phyloP scores from a whole-genome alignment of 2,329 filamentous ascomycete species.

The Helotiales sp. region DNA sequence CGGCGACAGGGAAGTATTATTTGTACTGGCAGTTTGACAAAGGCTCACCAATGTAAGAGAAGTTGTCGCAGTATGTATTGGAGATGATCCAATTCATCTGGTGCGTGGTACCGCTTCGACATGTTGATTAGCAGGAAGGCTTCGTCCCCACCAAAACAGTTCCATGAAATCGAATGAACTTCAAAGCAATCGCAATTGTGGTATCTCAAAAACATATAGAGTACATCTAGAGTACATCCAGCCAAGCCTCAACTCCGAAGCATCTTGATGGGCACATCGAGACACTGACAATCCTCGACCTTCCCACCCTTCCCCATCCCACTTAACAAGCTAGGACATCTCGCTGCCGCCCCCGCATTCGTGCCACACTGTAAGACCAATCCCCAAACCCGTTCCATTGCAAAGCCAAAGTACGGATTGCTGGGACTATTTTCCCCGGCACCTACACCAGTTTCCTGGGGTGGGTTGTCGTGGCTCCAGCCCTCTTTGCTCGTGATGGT shows the following conservation, averaged over 20 bases:
- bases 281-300: constrained; percentile 38
- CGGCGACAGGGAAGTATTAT: too few relatives aligned
- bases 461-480: constrained; percentile 32
- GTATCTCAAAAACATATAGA: background rate
- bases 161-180: too few relatives aligned
- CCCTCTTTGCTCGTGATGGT: constrained; percentile 34
- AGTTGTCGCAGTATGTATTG: too few relatives aligned
- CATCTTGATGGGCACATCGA: constrained; percentile 28
- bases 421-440: constrained; percentile 24
- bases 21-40: too few relatives aligned
- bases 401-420: constrained; percentile 40
- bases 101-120: too few relatives aligned
- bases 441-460: constrained; percentile 10
- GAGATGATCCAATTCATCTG: too few relatives aligned
- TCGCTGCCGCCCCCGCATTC: constrained; percentile 76
- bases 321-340: constrained; percentile 81
- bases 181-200: background rate
- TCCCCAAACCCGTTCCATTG: constrained; percentile 39
- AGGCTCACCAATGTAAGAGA: too few relatives aligned
- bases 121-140: too few relatives aligned
- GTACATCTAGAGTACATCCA: background rate
- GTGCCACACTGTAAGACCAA: constrained; percentile 40
- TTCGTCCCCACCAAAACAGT: too few relatives aligned
- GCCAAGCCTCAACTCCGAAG: background rate
- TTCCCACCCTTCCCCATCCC: constrained; percentile 61